Evolutionary conservation across 2,329 filamentous ascomycete genomes (phyloP).

Genomic region (Phaeosphaeriaceae sp.): DNA sequence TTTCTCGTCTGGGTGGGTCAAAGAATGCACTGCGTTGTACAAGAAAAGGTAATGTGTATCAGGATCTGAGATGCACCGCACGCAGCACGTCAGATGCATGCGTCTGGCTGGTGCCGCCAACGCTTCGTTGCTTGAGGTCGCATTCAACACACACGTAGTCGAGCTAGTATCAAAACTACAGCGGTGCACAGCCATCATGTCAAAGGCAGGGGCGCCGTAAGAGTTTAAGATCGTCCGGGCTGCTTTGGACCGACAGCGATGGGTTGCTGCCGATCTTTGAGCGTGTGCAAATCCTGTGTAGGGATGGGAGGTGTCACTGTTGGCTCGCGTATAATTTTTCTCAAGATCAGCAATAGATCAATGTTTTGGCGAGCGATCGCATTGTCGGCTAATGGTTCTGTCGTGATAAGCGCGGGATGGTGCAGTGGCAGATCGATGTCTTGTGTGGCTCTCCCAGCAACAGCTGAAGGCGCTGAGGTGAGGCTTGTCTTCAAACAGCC

Average conservation of each 20-base stretch:
- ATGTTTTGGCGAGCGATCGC: constrained; percentile 8
- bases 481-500: not conserved
- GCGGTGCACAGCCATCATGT: not conserved
- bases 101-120: no score
- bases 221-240: not conserved
- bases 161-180: not conserved
- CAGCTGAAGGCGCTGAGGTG: not conserved
- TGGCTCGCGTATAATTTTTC: constrained; percentile 8
- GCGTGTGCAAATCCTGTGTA: not conserved
- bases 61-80: constrained; percentile 8
- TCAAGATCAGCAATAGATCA: constrained; percentile 10
- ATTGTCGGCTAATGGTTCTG: constrained; percentile 6
- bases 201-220: not conserved
- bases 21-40: constrained; percentile 3
- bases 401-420: constrained; percentile 1
- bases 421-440: constrained; percentile 2
- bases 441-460: not conserved
- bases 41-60: constrained; percentile 11
- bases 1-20: constrained; percentile 12
- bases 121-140: not conserved
- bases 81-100: constrained; percentile 4
- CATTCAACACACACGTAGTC: constrained; percentile 1
- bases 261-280: not conserved
- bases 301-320: not conserved
- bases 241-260: not conserved